Conservation (phyloP, 768 basidiomycete species). For the Asterophora parasitica region DNA sequence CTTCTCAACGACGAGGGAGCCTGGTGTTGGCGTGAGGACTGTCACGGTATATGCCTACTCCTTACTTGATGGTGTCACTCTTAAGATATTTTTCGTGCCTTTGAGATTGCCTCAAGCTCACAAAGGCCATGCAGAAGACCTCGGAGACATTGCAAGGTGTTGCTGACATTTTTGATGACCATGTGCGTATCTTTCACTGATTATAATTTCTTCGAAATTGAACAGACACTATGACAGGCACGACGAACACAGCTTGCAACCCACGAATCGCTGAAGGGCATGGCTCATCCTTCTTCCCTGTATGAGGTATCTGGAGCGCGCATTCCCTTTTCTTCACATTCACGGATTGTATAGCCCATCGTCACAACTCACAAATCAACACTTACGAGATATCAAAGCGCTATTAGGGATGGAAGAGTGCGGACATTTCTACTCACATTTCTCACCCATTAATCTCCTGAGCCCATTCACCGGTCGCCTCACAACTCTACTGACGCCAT, state of each 20-base stretch:
- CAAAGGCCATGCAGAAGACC: slow-evolving; percentile 73
- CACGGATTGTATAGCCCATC: slow-evolving; percentile 40
- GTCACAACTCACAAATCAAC: slow-evolving; percentile 75
- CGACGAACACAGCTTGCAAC: slow-evolving; percentile 66
- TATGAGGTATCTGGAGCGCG: slow-evolving; percentile 48
- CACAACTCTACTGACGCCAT: too few relatives aligned
- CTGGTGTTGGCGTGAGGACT: slow-evolving; percentile 85
- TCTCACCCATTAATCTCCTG: background rate
- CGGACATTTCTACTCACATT: slow-evolving; percentile 13
- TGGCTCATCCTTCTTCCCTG: slow-evolving; percentile 68
- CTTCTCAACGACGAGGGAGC: slow-evolving; percentile 68
- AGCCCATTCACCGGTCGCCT: too few relatives aligned
- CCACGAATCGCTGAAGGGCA: slow-evolving; percentile 70
- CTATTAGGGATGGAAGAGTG: slow-evolving; percentile 35
- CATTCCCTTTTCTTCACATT: background rate
- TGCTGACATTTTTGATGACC: slow-evolving; percentile 75
- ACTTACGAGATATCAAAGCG: slow-evolving; percentile 58
- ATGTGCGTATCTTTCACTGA: slow-evolving; percentile 39
- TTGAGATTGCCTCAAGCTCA: slow-evolving; percentile 70
- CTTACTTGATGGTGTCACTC: background rate
- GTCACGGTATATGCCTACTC: slow-evolving; percentile 43
- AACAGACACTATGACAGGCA: slow-evolving; percentile 41
- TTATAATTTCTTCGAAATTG: background rate
- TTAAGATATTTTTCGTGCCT: background rate
- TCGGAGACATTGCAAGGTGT: slow-evolving; percentile 69